A percentile compares a stretch with the other conserved stretches of the same genome.
These are phyloP conservation scores for Globisporangium alternatum DNA, from an alignment of 352 stramenopile genomes.

Conservation along the genomic window DNA sequence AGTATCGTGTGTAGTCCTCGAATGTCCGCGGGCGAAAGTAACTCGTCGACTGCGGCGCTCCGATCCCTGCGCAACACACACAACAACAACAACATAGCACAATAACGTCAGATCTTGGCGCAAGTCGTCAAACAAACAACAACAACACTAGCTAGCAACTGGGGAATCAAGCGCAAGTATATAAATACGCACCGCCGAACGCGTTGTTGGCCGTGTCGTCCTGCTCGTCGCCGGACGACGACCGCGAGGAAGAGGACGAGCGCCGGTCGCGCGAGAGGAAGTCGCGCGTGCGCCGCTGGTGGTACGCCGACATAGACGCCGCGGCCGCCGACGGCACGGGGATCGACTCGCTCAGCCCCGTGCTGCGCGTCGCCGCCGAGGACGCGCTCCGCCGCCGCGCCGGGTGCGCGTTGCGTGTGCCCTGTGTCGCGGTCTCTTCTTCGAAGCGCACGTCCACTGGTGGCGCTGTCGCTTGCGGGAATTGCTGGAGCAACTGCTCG, in stretches of 20 bases:
- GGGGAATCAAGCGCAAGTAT: background rate
- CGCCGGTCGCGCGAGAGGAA: constrained; percentile 18
- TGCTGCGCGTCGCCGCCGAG: background rate
- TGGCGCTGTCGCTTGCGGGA: constrained; percentile 3
- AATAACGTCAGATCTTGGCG: background rate
- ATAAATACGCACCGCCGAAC: constrained; percentile 7
- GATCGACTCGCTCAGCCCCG: constrained; percentile 17
- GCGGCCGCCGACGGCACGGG: constrained; percentile 20
- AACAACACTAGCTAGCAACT: background rate
- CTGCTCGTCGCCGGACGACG: constrained; percentile 16
- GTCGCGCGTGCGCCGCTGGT: constrained; percentile 16
- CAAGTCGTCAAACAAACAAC: background rate
- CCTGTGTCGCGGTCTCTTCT: background rate
- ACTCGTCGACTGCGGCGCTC: constrained; percentile 44
- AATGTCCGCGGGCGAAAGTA: constrained; percentile 64
- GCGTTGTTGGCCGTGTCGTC: constrained; percentile 7
- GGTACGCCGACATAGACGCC: constrained; percentile 18
- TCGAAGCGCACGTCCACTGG: background rate
- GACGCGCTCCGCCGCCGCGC: constrained; percentile 7
- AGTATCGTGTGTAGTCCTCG: constrained; percentile 58
- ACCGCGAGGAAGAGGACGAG: constrained; percentile 18
- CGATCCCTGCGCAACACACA: constrained; percentile 1
- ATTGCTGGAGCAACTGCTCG: constrained; percentile 11
- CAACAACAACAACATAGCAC: constrained; percentile 4
- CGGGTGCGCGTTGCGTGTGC: background rate